A percentile compares a stretch with the other conserved stretches of the same genome.
phyloP scores from a whole-genome alignment of 805 yeast species.

The Kregervanrija delftensis region DNA sequence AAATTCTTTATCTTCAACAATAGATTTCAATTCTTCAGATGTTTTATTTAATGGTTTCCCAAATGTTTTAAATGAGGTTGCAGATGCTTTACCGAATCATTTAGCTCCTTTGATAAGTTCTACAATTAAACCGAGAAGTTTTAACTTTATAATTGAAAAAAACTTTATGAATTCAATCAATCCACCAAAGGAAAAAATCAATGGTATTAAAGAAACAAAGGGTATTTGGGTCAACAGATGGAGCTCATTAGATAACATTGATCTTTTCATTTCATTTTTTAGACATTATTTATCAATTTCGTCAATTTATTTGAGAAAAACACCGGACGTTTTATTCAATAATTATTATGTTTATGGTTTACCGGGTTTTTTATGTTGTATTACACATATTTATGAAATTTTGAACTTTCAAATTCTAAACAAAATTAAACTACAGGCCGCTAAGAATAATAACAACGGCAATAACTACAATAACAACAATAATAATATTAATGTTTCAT shows the following conservation, averaged over 20 bases:
- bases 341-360: slow-evolving; percentile 17
- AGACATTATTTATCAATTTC: slow-evolving; percentile 44
- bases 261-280: slow-evolving; percentile 53
- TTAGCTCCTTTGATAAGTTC: slow-evolving; percentile 18
- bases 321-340: slow-evolving; percentile 7
- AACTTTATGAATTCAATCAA: slow-evolving; percentile 29
- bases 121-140: slow-evolving; percentile 16
- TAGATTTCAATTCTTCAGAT: background rate
- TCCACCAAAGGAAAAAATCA: slow-evolving; percentile 32
- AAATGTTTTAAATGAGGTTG: slow-evolving; percentile 8
- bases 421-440: slow-evolving; percentile 3
- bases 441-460: slow-evolving; percentile 2
- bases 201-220: slow-evolving; percentile 48
- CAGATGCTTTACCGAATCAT: slow-evolving; percentile 18
- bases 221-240: slow-evolving; percentile 61
- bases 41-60: background rate
- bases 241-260: slow-evolving; percentile 46
- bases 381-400: slow-evolving; percentile 40
- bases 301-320: slow-evolving; percentile 16
- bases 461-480: background rate
- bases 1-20: slow-evolving; percentile 10
- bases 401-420: slow-evolving; percentile 18
- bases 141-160: slow-evolving; percentile 23
- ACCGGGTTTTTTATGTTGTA: slow-evolving; percentile 42
- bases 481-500: slow-evolving; percentile 1